Evolutionary conservation across 495 filamentous ascomycete genomes (phyloP).

Genomic region (Lindgomyces ingoldianus): DNA sequence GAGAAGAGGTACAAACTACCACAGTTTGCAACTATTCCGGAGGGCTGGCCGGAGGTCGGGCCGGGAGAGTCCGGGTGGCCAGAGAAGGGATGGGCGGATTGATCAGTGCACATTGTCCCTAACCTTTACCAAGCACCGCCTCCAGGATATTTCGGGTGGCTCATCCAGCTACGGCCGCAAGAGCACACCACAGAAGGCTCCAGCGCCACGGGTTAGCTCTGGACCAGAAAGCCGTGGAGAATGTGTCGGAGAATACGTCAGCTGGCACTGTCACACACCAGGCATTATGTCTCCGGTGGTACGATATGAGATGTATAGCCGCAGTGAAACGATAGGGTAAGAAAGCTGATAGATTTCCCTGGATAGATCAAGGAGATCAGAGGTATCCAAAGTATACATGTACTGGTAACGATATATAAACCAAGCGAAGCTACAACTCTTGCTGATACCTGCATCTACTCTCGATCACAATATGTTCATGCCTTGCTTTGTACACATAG

Average conservation of each 20-base stretch:
- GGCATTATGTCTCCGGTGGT: too few species aligned
- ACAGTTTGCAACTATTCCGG: constrained; percentile 31
- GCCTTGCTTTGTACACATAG: constrained; percentile 70
- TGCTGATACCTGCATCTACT: too few species aligned
- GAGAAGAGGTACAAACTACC: constrained; percentile 36
- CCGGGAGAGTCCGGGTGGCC: constrained; percentile 36
- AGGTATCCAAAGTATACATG: background rate
- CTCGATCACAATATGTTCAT: too few species aligned
- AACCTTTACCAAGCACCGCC: background rate
- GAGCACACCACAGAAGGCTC: too few species aligned
- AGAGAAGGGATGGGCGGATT: constrained; percentile 32
- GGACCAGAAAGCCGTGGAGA: background rate
- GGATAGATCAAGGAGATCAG: background rate
- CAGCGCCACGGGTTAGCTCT: too few species aligned
- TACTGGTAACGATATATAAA: background rate
- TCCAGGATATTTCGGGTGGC: too few species aligned
- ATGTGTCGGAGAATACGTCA: background rate
- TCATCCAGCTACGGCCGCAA: too few species aligned
- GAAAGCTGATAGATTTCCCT: too few species aligned
- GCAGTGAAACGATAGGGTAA: too few species aligned
- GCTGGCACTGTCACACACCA: too few species aligned
- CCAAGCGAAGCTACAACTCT: background rate
- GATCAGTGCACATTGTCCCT: background rate
- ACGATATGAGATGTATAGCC: too few species aligned
- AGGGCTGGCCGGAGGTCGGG: constrained; percentile 35